These are phyloP conservation scores for Sordaria brevicollis DNA, from an alignment of 495 filamentous ascomycete genomes.

Conservation along the genomic window DNA sequence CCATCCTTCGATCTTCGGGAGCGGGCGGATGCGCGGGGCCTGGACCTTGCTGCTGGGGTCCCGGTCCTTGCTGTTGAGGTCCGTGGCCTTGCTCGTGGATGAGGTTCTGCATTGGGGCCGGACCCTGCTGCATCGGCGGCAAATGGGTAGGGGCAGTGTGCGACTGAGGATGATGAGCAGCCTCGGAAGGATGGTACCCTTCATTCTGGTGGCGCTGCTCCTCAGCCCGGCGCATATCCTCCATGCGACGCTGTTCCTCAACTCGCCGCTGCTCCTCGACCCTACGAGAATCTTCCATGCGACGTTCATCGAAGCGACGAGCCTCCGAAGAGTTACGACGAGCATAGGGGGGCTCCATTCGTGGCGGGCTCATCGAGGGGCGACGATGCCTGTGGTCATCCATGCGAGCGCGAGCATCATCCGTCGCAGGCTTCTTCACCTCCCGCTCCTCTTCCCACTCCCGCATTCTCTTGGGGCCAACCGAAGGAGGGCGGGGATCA, in stretches of 20 bases:
- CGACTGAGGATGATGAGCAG: conserved; percentile 71
- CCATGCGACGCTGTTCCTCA: conserved; percentile 34
- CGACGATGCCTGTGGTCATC: conserved; percentile 76
- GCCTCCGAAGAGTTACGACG: conserved; percentile 73
- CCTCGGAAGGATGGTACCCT: conserved; percentile 80
- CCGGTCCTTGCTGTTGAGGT: conserved; percentile 38
- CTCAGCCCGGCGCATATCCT: conserved; percentile 40
- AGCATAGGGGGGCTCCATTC: conserved; percentile 38
- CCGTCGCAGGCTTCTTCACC: conserved; percentile 76
- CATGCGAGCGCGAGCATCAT: conserved; percentile 76
- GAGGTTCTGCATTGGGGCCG: conserved; percentile 44
- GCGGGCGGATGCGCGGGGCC: conserved; percentile 27
- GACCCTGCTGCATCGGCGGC: conserved; percentile 54
- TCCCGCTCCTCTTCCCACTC: conserved; percentile 84
- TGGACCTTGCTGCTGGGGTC: conserved; percentile 41
- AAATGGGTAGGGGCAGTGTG: conserved; percentile 60
- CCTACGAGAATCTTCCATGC: conserved; percentile 30
- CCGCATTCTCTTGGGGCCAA: conserved; percentile 71
- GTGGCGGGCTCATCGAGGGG: conserved; percentile 53
- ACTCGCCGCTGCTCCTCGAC: conserved; percentile 41
- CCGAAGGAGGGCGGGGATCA: conserved; percentile 62
- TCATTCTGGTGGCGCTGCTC: conserved; percentile 63
- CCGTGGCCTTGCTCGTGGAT: conserved; percentile 37
- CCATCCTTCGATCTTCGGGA: conserved; percentile 37
- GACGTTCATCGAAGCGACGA: conserved; percentile 46